Percentiles rank a stretch among this genome's conserved stretches.
phyloP scores from a whole-genome alignment of 2,329 filamentous ascomycete species.

The Pseudogymnoascus sp. region DNA sequence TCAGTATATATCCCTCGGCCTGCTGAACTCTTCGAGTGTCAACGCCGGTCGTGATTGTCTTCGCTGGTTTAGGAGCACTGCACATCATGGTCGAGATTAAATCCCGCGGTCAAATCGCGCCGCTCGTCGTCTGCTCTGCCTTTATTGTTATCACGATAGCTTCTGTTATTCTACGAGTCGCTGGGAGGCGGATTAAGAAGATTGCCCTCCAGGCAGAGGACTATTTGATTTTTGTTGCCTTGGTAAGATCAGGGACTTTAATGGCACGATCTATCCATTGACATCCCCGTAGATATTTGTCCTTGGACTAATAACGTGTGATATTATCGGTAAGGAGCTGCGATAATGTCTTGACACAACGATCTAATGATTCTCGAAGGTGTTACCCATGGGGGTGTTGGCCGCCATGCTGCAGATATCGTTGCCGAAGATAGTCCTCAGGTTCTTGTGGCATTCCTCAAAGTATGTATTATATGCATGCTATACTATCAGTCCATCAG shows the following conservation, averaged over 20 bases:
- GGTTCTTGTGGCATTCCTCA: slow-evolving; percentile 22
- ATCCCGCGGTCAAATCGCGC: not conserved
- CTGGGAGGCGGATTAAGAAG: not conserved
- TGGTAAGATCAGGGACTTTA: slow-evolving; percentile 15
- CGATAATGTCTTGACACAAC: not conserved
- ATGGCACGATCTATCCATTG: not conserved
- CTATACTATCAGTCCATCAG: not conserved
- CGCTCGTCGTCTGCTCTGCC: not conserved
- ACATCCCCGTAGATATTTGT: not conserved
- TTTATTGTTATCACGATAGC: not conserved
- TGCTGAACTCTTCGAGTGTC: not conserved
- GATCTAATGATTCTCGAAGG: not conserved
- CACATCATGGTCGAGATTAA: not conserved
- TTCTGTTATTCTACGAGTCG: not conserved
- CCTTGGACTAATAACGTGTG: not conserved
- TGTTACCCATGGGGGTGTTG: slow-evolving; percentile 12
- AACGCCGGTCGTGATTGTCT: not conserved
- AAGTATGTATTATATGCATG: slow-evolving; percentile 9
- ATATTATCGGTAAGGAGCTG: not conserved
- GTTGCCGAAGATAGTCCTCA: slow-evolving; percentile 17
- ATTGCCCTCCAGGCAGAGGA: slow-evolving; percentile 32
- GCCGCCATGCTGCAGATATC: slow-evolving; percentile 18
- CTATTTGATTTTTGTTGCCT: slow-evolving; percentile 30
- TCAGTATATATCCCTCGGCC: not conserved
- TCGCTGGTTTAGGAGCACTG: not conserved